These are phyloP conservation scores for Hypomontagnella submonticulosa DNA, from an alignment of 495 filamentous ascomycete species.

Conservation along the genomic window DNA sequence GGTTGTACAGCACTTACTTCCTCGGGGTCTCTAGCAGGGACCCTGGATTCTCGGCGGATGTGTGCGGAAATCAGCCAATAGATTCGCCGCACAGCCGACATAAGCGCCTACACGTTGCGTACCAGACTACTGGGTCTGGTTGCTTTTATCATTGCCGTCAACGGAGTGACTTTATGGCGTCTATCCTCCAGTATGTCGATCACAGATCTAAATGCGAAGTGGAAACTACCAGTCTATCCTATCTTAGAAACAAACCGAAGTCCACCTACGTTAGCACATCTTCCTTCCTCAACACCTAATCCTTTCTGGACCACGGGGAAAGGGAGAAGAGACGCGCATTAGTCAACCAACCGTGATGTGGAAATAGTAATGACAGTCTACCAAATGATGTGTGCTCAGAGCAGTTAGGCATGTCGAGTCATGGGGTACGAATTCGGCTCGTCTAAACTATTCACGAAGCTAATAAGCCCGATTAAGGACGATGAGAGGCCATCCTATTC, in stretches of 20 bases:
- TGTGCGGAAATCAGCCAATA: constrained; percentile 32
- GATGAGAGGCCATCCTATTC: constrained; percentile 15
- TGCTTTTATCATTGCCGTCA: constrained; percentile 13
- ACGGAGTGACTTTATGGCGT: neutral
- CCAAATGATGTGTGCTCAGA: constrained; percentile 1
- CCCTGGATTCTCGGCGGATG: constrained; percentile 15
- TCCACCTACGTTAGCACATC: constrained; percentile 24
- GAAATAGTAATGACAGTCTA: constrained; percentile 5
- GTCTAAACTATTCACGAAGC: constrained; percentile 13
- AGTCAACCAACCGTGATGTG: constrained; percentile 19
- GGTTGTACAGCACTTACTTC: neutral
- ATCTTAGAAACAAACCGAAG: constrained; percentile 1
- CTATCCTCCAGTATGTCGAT: neutral
- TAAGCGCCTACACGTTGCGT: constrained; percentile 35
- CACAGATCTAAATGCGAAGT: constrained; percentile 17
- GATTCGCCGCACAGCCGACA: constrained; percentile 12
- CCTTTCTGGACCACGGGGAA: constrained; percentile 7
- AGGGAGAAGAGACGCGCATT: constrained; percentile 9
- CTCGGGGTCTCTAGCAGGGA: neutral
- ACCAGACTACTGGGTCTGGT: constrained; percentile 29
- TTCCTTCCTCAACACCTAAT: constrained; percentile 7
- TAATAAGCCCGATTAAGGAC: constrained; percentile 13
- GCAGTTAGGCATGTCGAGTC: constrained; percentile 17
- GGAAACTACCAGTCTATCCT: constrained; percentile 5
- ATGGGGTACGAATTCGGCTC: constrained; percentile 12